Base-by-base conservation (phyloP, 2,329 filamentous ascomycete genomes). In the Fragosphaeria purpurea region DNA sequence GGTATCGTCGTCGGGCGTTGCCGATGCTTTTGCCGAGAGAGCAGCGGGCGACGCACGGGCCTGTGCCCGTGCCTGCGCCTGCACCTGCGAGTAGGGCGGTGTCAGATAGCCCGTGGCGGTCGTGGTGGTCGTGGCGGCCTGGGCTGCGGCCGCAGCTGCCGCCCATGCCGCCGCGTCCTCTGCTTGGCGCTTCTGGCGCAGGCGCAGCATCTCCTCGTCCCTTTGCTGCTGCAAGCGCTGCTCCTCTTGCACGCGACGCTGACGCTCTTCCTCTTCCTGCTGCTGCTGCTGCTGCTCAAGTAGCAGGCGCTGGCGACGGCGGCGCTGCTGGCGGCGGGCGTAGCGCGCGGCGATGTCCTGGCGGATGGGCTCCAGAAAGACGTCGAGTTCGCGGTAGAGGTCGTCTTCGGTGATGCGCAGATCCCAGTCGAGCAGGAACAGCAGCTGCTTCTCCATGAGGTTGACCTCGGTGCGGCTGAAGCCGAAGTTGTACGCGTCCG, bases 371-470 rank as follows among this genome's bases (percentile, higher is more conserved):
- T 82, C 82, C 43, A 98, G 79, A 76, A 97, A 97, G 41, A 79
- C 79, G 60, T 96, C 88, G 41, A 97, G 77, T 66, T 95, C 87
- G 58, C 75, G 76, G 72, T 95, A 88, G 42, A 98, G 82, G 61
- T 97, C 89, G 50, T 90, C 77, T 62, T 89, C 82, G 41, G 76
- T 83, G 63, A 98, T 89, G 58, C 87, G 80, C 54, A 95, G 80
- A 59, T 98, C 88, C 88, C 90, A 98, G 65, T 96, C 87, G 44
- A 98, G 77, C 42, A 98, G 79, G 73, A 88, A 93, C 48, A 98
- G 83, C 34, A 98, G 79, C 71, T 98, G 93, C 78, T 95, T 94
- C 78, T 98, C 93, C 93, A 98, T 98, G 55, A 97, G 77, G 74
- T 98, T 98, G 61, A 98, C 93, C 71, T 98, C 93, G 38, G 88